A percentile compares a stretch with the other conserved stretches of the same genome.
These are phyloP conservation scores for Diaporthe amygdali DNA, from an alignment of 2,329 filamentous ascomycete genomes.

Conservation along the genomic window DNA sequence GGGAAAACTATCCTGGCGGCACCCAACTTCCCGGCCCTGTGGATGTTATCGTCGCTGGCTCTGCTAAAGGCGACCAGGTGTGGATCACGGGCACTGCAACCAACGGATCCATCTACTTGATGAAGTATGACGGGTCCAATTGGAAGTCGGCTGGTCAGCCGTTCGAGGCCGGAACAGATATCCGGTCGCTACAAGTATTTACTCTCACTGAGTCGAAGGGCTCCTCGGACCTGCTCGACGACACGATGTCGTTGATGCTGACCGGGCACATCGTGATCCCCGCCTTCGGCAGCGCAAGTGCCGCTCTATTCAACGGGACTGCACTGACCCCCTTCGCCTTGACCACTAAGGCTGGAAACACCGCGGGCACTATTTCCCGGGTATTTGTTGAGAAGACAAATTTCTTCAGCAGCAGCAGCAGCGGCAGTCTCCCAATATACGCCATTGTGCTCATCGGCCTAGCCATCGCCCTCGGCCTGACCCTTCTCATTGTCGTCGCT, in stretches of 20 bases:
- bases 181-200: constrained; percentile 85
- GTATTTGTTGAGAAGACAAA: constrained; percentile 84
- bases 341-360: constrained; percentile 69
- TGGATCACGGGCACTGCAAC: constrained; percentile 80
- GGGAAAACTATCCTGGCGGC: constrained; percentile 68
- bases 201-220: constrained; percentile 72
- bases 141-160: constrained; percentile 71
- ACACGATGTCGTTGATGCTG: constrained; percentile 76
- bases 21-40: constrained; percentile 79
- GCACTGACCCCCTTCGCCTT: constrained; percentile 80
- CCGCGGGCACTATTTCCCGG: constrained; percentile 75
- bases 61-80: constrained; percentile 71
- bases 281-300: constrained; percentile 80
- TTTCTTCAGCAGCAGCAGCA: constrained; percentile 66
- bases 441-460: constrained; percentile 77
- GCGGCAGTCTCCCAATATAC: constrained; percentile 20
- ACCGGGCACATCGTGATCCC: constrained; percentile 83
- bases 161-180: constrained; percentile 69
- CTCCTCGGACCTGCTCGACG: constrained; percentile 65
- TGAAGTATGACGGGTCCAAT: constrained; percentile 77
- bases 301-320: constrained; percentile 86
- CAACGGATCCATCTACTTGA: constrained; percentile 75
- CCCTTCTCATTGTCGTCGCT: constrained; percentile 76
- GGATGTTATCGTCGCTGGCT: constrained; percentile 76
- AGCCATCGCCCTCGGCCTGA: constrained; percentile 77